Conservation (phyloP, 495 filamentous ascomycete species). For the Neurospora terricola region DNA sequence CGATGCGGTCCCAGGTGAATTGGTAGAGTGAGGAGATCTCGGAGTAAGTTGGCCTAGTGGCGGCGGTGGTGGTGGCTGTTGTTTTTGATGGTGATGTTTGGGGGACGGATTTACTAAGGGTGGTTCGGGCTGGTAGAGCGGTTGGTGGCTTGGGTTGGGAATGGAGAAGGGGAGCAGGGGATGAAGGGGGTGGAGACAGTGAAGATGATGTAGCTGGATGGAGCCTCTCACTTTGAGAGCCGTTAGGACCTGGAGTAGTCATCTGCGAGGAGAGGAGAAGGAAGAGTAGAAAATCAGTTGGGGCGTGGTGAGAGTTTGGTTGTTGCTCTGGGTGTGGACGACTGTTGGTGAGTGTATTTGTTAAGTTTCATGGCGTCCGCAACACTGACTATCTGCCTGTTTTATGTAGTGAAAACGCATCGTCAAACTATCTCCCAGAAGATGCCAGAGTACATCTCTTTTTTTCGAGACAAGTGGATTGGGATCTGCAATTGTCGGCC, state of each 20-base stretch:
- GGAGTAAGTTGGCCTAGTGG: background rate
- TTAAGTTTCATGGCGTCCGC: background rate
- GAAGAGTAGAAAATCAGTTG: background rate
- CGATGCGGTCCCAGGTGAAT: background rate
- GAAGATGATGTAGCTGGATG: background rate
- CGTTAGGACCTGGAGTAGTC: background rate
- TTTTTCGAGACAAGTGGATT: background rate
- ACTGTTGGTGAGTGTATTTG: background rate
- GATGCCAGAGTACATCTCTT: background rate
- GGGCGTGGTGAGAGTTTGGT: background rate
- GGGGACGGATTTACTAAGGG: background rate
- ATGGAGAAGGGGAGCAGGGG: slow-evolving; percentile 12
- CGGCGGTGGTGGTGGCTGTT: background rate
- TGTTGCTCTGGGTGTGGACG: background rate
- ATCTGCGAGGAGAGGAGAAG: background rate
- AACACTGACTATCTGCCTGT: background rate
- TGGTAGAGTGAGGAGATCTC: background rate
- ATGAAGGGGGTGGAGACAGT: slow-evolving; percentile 1
- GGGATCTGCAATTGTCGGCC: background rate
- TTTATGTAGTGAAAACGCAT: background rate
- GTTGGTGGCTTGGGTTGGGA: slow-evolving; percentile 7
- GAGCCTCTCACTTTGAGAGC: background rate
- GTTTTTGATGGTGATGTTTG: background rate
- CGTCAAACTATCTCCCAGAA: background rate
- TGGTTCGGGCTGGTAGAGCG: background rate